These are phyloP conservation scores for Rubroboletus pulcherrimus DNA, from an alignment of 768 basidiomycete genomes.

Conservation along the genomic window DNA sequence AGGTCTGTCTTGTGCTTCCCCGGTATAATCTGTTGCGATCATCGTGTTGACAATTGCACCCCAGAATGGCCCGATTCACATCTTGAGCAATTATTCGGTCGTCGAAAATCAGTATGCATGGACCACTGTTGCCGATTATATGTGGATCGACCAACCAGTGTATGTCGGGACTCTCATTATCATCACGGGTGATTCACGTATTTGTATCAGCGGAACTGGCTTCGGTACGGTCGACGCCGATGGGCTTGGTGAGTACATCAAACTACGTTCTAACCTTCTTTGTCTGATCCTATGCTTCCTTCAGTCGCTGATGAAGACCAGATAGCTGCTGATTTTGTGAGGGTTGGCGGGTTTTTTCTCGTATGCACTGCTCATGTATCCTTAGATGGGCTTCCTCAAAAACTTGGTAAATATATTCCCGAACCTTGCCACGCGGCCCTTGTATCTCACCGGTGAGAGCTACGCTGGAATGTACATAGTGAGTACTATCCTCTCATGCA, in stretches of 20 bases:
- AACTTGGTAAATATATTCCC: no score
- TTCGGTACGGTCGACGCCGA: slow-evolving; percentile 57
- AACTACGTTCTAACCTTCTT: background rate
- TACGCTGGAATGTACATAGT: no score
- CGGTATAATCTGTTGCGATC: no score
- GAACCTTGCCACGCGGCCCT: no score
- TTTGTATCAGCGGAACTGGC: slow-evolving; percentile 49
- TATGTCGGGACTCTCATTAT: no score
- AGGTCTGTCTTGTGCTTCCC: no score
- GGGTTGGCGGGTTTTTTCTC: slow-evolving; percentile 41
- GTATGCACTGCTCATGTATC: no score
- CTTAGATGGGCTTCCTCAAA: no score
- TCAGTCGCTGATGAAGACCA: slow-evolving; percentile 58
- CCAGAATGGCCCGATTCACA: slow-evolving; percentile 65
- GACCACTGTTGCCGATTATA: no score
- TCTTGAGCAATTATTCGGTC: slow-evolving; percentile 47
- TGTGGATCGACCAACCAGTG: no score
- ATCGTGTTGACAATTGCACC: background rate
- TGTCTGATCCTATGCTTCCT: slow-evolving; percentile 7
- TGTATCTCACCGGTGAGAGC: no score
- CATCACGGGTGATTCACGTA: background rate
- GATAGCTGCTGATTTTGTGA: slow-evolving; percentile 35
- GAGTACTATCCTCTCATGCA: no score
- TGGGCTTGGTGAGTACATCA: slow-evolving; percentile 47
- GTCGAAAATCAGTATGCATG: slow-evolving; percentile 1